Conservation (phyloP, 2,329 filamentous ascomycete species). For the Ascochyta fabae region DNA sequence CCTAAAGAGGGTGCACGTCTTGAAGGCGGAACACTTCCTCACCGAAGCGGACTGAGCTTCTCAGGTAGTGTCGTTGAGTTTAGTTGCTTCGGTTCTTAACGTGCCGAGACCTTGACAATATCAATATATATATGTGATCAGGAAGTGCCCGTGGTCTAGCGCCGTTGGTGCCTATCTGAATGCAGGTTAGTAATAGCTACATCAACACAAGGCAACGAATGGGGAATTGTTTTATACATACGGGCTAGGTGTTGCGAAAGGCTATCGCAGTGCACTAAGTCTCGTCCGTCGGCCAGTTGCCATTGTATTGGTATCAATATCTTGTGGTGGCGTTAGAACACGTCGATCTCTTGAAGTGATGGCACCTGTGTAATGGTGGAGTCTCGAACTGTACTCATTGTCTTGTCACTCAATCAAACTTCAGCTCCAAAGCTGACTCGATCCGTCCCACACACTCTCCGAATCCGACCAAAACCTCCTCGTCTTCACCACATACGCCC, state of each 20-base stretch:
- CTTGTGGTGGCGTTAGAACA: neutral
- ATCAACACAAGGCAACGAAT: neutral
- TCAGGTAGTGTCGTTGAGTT: neutral
- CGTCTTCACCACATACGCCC: conserved; percentile 68
- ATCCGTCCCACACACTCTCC: conserved; percentile 74
- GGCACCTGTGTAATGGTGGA: no score
- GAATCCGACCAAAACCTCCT: conserved; percentile 75
- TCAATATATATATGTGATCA: neutral
- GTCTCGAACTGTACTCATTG: neutral
- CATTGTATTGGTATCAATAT: neutral
- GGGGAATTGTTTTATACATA: neutral
- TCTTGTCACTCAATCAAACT: conserved; percentile 19
- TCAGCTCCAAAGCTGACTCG: conserved; percentile 42
- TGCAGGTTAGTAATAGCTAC: neutral
- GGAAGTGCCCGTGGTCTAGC: neutral
- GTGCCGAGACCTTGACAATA: neutral
- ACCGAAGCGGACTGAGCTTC: neutral
- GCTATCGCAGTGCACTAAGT: neutral
- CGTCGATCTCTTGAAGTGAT: neutral
- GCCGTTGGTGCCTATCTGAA: neutral
- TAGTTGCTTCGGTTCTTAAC: neutral
- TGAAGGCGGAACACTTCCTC: conserved; percentile 12
- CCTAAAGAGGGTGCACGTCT: neutral
- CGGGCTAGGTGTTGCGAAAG: neutral
- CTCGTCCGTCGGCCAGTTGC: neutral